Evolutionary conservation across 2,329 filamentous ascomycete genomes (phyloP), one percentile per base, ranked within the genome.

Genomic region (Fusarium palustre): DNA sequence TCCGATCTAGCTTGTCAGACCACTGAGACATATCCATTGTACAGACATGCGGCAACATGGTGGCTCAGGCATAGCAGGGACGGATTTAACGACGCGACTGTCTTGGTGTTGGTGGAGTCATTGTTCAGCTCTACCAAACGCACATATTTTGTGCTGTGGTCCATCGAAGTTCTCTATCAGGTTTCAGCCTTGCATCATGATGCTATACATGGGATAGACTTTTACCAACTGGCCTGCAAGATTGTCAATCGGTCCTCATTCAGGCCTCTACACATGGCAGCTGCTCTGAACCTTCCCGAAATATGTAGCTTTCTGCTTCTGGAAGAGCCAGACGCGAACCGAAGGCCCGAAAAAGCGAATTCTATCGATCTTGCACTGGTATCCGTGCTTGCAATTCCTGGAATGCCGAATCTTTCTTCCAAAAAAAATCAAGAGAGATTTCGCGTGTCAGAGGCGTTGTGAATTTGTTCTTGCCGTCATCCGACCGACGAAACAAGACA

Each of bases 211-310:
- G 20, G 38, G 2, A 41, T 2, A 16, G 13, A 42, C 39, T 10
- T 24, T n/a, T 25, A 42, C 16, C 15, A n/a, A 25, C 22, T 22
- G 9, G 53, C 20, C 3, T 38, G 22, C 7, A 24, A 18, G 1
- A 38, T 13, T 2, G 25, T 41, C 7, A 49, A 6, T 0, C 18
- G 1, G 0, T 11, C 18, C 2, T 25, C 34, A 1, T 63, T 55
- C 5, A 7, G 28, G 2, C 60, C 68, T 13, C 12, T 70, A 0
- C 64, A 70, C 4, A 52, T 70, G 42, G 67, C 64, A 22, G 12
- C 68, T 15, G 49, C 56, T 4, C 39, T 70, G 31, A 56, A 50
- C 34, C 12, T 68, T 0, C 53, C 45, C 0, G 63, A 70, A 15
- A 47, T 70, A 10, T 70, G 63, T 24, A 3, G 4, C 1, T 61